Conservation (phyloP, 257 asterid genomes). For the Petunia secreta region DNA sequence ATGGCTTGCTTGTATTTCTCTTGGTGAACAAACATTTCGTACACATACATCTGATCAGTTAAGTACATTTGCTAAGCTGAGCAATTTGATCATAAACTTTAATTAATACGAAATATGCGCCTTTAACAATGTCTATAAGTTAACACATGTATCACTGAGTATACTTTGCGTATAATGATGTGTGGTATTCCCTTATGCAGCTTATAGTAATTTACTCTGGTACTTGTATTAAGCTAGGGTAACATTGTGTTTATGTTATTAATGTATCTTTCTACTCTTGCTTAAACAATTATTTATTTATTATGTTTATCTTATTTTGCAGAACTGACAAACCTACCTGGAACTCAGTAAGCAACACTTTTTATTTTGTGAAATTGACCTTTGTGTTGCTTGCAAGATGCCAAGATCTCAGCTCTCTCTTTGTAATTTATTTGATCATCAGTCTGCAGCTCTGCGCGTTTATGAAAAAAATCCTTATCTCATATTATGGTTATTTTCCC, state of each 20-base stretch:
- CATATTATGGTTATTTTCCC: too few relatives aligned
- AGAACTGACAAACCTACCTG: constrained; percentile 88
- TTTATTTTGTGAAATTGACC: background rate
- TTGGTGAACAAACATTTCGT: constrained; percentile 94
- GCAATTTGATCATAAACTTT: too few relatives aligned
- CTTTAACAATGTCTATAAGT: background rate
- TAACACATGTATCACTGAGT: background rate
- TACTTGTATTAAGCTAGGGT: background rate
- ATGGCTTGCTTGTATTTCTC: constrained; percentile 88
- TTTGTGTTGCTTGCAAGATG: too few relatives aligned
- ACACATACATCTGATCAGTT: constrained; percentile 82
- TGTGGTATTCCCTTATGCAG: constrained; percentile 1
- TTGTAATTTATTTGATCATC: too few relatives aligned
- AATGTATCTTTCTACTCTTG: too few relatives aligned
- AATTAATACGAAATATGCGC: background rate
- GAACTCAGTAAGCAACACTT: constrained; percentile 78
- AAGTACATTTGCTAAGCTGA: constrained; percentile 24
- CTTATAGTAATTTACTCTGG: constrained; percentile 1
- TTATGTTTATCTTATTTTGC: constrained; percentile 30
- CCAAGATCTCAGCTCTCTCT: too few relatives aligned
- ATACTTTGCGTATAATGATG: background rate
- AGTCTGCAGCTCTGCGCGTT: too few relatives aligned
- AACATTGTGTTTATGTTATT: constrained; percentile 5
- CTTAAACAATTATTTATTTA: too few relatives aligned
- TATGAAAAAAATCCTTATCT: too few relatives aligned